These are phyloP conservation scores for Anthracocystis panici-leucophaei DNA, from an alignment of 1,284 basidiomycete genomes.

Conservation along the genomic window DNA sequence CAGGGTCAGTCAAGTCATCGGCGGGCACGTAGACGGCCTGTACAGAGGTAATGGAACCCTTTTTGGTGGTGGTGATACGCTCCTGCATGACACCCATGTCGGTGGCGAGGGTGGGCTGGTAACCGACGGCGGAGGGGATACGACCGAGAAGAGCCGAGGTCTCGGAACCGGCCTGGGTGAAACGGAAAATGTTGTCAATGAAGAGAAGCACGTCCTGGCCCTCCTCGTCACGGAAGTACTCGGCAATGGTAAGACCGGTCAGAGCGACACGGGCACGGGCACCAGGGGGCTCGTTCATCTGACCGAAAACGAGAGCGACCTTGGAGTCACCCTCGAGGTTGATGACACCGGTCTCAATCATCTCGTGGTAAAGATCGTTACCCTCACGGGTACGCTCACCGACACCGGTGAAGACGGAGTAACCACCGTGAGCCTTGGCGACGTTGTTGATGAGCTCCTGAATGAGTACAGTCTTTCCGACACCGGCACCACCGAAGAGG, in stretches of 20 bases:
- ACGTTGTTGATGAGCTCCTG: constrained; percentile 99
- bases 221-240: constrained; percentile 99
- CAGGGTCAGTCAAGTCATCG: constrained; percentile 99
- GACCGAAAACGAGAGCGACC: constrained; percentile 99
- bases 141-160: constrained; percentile 99
- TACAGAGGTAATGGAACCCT: constrained; percentile 99
- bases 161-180: constrained; percentile 99
- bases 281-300: constrained; percentile 99
- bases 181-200: constrained; percentile 95
- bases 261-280: constrained; percentile 99
- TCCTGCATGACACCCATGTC: constrained; percentile 99
- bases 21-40: constrained; percentile 99
- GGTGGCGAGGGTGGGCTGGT: constrained; percentile 98
- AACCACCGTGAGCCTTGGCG: constrained; percentile 99
- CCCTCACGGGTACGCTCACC: constrained; percentile 99
- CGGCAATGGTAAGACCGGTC: constrained; percentile 97
- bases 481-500: constrained; percentile 99
- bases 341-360: constrained; percentile 99
- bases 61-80: constrained; percentile 99
- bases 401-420: constrained; percentile 99
- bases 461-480: constrained; percentile 99
- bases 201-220: constrained; percentile 99
- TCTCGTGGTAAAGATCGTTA: constrained; percentile 99
- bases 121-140: constrained; percentile 99
- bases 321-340: constrained; percentile 95